Evolutionary conservation across 441 rosid genomes (phyloP).

Genomic region (Aleurites moluccanus): DNA sequence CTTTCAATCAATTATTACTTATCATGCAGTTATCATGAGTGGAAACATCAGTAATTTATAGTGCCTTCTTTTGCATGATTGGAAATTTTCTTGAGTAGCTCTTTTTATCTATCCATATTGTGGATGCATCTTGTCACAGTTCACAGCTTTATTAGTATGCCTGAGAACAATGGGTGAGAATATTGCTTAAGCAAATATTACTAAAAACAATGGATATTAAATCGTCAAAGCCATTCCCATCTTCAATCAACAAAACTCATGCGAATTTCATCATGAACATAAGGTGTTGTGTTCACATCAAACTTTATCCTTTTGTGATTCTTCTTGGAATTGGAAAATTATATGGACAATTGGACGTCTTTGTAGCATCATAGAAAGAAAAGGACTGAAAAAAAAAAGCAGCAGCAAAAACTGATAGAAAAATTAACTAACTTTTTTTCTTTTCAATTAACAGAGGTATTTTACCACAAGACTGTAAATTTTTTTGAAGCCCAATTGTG

Average conservation of each 20-base stretch:
- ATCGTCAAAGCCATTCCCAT: not conserved
- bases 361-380: not conserved
- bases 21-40: not conserved
- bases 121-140: not conserved
- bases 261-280: not conserved
- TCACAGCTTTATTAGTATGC: not conserved
- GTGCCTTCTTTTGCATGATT: constrained; percentile 1
- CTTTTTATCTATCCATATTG: not conserved
- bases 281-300: not conserved
- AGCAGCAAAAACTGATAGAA: not conserved
- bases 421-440: not conserved
- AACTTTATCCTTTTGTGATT: not conserved
- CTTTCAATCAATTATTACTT: not conserved
- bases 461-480: not conserved
- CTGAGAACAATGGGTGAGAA: not conserved
- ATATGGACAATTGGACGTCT: not conserved
- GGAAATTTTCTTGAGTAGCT: not conserved
- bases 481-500: not conserved
- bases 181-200: not conserved
- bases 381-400: not conserved
- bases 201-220: not conserved
- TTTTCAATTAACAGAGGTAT: not conserved
- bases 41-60: not conserved
- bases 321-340: not conserved
- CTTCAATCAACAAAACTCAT: not conserved